These are phyloP conservation scores for Cladosporium halotolerans DNA, from an alignment of 2,329 filamentous ascomycete species.

Conservation along the genomic window DNA sequence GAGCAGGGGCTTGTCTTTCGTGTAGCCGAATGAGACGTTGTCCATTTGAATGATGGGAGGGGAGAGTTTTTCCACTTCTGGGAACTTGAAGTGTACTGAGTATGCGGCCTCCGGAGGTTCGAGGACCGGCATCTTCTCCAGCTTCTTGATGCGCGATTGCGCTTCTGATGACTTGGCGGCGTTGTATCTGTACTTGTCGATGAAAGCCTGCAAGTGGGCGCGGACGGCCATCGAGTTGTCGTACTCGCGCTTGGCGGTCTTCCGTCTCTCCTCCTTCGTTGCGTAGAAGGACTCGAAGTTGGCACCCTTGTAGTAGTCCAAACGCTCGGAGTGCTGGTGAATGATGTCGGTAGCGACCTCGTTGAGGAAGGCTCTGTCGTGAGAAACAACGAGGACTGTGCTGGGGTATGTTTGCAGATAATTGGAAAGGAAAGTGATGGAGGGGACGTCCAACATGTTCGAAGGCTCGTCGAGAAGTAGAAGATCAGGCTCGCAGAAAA, in stretches of 20 bases:
- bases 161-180: conserved; percentile 97
- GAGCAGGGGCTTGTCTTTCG: conserved; percentile 69
- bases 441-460: conserved; percentile 99
- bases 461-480: conserved; percentile 97
- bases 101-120: conserved; percentile 90
- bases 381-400: conserved; percentile 91
- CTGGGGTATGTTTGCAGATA: conserved; percentile 93
- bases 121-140: conserved; percentile 92
- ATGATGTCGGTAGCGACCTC: conserved; percentile 99
- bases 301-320: conserved; percentile 97
- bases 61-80: conserved; percentile 93
- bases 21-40: conserved; percentile 85
- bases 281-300: conserved; percentile 97
- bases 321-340: conserved; percentile 91
- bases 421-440: conserved; percentile 93
- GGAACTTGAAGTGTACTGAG: conserved; percentile 93
- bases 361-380: conserved; percentile 98
- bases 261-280: conserved; percentile 92
- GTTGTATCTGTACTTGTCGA: conserved; percentile 99
- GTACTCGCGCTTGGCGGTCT: conserved; percentile 94
- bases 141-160: conserved; percentile 97
- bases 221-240: conserved; percentile 96
- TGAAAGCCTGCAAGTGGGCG: conserved; percentile 92
- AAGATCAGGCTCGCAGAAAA: conserved; percentile 96
- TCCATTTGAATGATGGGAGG: conserved; percentile 98